Evolutionary conservation across 257 asterid species (phyloP), one percentile per base, ranked within the genome.

Genomic region (Misopates orontium): DNA sequence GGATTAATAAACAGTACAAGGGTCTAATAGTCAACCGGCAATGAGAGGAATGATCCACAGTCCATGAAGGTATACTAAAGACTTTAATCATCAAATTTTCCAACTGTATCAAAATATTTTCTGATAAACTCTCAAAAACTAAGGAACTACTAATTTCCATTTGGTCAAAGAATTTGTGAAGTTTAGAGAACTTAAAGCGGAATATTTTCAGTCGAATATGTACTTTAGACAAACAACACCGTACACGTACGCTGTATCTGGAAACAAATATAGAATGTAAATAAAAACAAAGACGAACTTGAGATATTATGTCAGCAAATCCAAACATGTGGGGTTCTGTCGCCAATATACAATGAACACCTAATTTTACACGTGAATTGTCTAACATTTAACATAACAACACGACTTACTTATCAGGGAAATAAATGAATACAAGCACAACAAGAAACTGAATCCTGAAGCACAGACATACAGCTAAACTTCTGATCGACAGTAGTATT

Each of bases 361-460:
- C 20, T 13, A 24, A 15, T 10, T 15, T 14, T 21, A 61, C 19
- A 39, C 22, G 44, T 18, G 50, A 28, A 41, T 31, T 41, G 8
- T 20, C 24, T 64, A 50, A 7, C 47, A 58, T 39, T 40, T 52
- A 36, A 20, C 23, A 58, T 39, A 71, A 48, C 16, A 50, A 50
- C 32, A 41, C 56, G 57, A 44, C 36, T 47, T 4, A 53, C 22
- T 24, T 22, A 57, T 14, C 47, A 60, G 10, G 1, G 36, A 5
- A 20, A 8, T 21, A 51, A 20, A 56, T 28, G 36, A 17, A 23
- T n/a, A 40, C 22, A 8, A 39, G 14, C 55, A 18, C 28, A 18
- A 24, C 45, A 23, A 72, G 61, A 23, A 60, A 72, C 57, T 42
- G n/a, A 41, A 64, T 2, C 18, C 16, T 17, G 39, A 44, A 51